These are phyloP conservation scores for Tephrocybe sp. DNA, from an alignment of 768 basidiomycete genomes.

Conservation along the genomic window DNA sequence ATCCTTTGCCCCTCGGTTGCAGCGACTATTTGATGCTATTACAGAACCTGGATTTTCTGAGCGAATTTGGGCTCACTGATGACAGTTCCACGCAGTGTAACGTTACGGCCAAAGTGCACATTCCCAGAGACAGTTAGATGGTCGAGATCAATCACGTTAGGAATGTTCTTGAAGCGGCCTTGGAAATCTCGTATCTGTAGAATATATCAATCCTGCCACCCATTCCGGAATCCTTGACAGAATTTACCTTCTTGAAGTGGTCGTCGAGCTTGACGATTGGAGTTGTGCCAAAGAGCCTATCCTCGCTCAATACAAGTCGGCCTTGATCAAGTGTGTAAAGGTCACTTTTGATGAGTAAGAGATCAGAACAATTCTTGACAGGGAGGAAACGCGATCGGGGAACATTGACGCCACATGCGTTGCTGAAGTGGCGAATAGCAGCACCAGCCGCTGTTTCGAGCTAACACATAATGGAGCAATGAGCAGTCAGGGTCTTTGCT, in stretches of 20 bases:
- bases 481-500: background rate
- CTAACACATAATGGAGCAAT: slow-evolving; percentile 21
- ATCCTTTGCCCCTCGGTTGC: slow-evolving; percentile 67
- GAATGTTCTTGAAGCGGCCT: slow-evolving; percentile 80
- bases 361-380: slow-evolving; percentile 68
- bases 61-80: slow-evolving; percentile 56
- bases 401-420: slow-evolving; percentile 79
- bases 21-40: slow-evolving; percentile 40
- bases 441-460: slow-evolving; percentile 82
- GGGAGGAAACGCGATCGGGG: slow-evolving; percentile 82
- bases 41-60: no score
- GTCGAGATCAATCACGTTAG: slow-evolving; percentile 75
- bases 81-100: slow-evolving; percentile 76
- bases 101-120: slow-evolving; percentile 70
- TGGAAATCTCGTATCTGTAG: slow-evolving; percentile 68
- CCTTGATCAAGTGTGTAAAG: slow-evolving; percentile 78
- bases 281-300: slow-evolving; percentile 62
- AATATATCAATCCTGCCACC: background rate
- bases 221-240: slow-evolving; percentile 31
- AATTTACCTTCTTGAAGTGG: slow-evolving; percentile 75
- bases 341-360: slow-evolving; percentile 75
- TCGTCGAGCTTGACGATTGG: slow-evolving; percentile 86
- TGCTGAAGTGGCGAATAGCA: slow-evolving; percentile 79
- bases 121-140: slow-evolving; percentile 82
- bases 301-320: slow-evolving; percentile 64